A percentile compares a stretch with the other conserved stretches of the same genome.
Conservation (phyloP, 2,329 filamentous ascomycete genomes). For the Arthrobotrys musiformis region DNA sequence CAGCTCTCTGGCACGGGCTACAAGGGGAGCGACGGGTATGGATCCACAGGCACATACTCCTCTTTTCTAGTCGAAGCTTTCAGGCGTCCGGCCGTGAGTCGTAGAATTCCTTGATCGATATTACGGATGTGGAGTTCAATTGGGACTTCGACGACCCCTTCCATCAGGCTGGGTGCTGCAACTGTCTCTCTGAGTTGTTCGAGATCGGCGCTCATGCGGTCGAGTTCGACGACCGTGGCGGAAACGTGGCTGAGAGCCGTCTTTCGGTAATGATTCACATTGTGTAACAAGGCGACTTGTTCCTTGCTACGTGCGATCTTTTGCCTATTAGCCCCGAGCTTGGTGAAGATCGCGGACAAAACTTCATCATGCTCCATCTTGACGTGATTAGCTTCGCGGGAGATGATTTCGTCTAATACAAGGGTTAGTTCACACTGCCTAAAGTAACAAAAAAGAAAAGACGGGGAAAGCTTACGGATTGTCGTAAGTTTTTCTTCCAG, state of each 20-base stretch:
- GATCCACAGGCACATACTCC: constrained; percentile 49
- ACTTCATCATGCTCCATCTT: constrained; percentile 72
- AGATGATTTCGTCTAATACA: constrained; percentile 62
- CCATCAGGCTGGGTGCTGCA: constrained; percentile 68
- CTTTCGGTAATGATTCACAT: constrained; percentile 74
- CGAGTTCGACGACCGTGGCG: constrained; percentile 76
- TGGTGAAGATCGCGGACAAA: constrained; percentile 77
- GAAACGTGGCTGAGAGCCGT: constrained; percentile 76
- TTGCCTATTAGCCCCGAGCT: constrained; percentile 75
- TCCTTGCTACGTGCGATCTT: constrained; percentile 71
- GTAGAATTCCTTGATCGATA: constrained; percentile 77
- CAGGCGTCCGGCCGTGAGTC: constrained; percentile 73
- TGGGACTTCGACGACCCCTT: constrained; percentile 71
- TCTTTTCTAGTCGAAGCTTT: constrained; percentile 55
- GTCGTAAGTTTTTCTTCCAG: constrained; percentile 76
- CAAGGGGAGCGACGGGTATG: not conserved
- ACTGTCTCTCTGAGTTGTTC: constrained; percentile 78
- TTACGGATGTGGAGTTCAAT: constrained; percentile 79
- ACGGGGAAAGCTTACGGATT: constrained; percentile 71
- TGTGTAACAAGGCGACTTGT: constrained; percentile 73
- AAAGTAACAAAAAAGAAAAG: not conserved
- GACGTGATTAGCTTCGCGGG: constrained; percentile 71
- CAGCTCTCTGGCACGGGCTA: not conserved
- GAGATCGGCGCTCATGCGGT: constrained; percentile 76
- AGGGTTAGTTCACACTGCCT: constrained; percentile 15